Evolutionary conservation across 768 basidiomycete genomes (phyloP).

Genomic region (Punctularia strigosozonata): DNA sequence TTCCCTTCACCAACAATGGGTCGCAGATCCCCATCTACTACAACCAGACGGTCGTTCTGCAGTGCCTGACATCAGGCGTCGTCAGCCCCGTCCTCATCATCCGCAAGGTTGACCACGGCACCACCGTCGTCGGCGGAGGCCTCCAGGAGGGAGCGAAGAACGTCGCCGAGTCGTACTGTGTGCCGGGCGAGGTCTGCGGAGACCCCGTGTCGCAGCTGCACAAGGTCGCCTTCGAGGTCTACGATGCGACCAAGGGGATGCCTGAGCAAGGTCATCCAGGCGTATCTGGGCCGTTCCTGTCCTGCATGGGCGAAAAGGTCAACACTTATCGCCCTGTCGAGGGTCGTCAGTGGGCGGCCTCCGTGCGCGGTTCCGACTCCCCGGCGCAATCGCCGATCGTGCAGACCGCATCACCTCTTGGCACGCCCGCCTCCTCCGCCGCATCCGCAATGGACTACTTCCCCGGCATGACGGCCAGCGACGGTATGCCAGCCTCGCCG

Average conservation of each 20-base stretch:
- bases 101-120: conserved; percentile 86
- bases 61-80: conserved; percentile 88
- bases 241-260: conserved; percentile 53
- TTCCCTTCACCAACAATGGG: conserved; percentile 73
- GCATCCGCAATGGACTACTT: conserved; percentile 53
- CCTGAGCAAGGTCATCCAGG: conserved; percentile 75
- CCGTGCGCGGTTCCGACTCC: conserved; percentile 17
- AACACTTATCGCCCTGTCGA: conserved; percentile 83
- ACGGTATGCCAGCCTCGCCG: conserved; percentile 62
- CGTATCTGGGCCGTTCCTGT: conserved; percentile 69
- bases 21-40: conserved; percentile 89
- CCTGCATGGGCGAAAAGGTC: conserved; percentile 89
- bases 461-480: conserved; percentile 30
- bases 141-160: conserved; percentile 80
- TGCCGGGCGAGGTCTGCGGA: conserved; percentile 79
- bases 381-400: conserved; percentile 40
- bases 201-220: conserved; percentile 94
- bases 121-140: conserved; percentile 85
- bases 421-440: conserved; percentile 43
- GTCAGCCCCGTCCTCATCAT: conserved; percentile 90
- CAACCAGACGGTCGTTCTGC: conserved; percentile 91
- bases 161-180: conserved; percentile 72
- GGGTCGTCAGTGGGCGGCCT: conserved; percentile 59
- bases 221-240: conserved; percentile 92
- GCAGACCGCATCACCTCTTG: conserved; percentile 60